Percentiles rank a stretch among this genome's conserved stretches.
phyloP scores from a whole-genome alignment of 345 rosid genomes.

The Viola odorata region DNA sequence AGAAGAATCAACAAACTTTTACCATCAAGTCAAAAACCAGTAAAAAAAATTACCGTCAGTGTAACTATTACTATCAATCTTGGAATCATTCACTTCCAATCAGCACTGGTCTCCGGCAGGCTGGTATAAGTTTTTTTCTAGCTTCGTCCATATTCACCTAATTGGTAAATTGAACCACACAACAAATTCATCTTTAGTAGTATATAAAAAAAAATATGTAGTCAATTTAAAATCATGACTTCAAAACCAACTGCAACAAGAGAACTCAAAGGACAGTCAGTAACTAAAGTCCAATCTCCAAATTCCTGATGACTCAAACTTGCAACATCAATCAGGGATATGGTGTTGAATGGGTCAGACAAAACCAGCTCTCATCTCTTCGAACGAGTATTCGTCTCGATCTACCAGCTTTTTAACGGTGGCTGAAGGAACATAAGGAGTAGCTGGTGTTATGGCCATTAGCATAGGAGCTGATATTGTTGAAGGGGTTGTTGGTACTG shows the following conservation, averaged over 20 bases:
- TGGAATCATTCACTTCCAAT: too few species aligned
- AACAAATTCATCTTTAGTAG: neutral
- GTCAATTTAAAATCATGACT: neutral
- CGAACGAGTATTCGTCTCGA: constrained; percentile 37
- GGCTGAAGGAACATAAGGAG: constrained; percentile 27
- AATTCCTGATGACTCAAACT: neutral
- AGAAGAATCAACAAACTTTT: too few species aligned
- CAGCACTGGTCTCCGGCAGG: too few species aligned
- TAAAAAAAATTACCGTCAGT: too few species aligned
- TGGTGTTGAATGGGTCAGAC: constrained; percentile 1
- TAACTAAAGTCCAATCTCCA: neutral
- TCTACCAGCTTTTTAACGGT: constrained; percentile 12
- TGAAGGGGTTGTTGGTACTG: constrained; percentile 48
- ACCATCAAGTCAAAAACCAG: too few species aligned
- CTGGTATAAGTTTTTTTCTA: too few species aligned
- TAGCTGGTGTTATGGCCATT: constrained; percentile 49
- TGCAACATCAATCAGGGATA: neutral
- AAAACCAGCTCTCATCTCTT: constrained; percentile 42
- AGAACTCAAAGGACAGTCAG: neutral
- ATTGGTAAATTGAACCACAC: neutral
- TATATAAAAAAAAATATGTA: neutral
- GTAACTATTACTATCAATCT: too few species aligned
- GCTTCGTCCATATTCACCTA: too few species aligned
- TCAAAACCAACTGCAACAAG: neutral
- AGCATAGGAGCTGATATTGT: constrained; percentile 46